These are phyloP conservation scores for Aspergillus sp. DNA, from an alignment of 2,329 filamentous ascomycete genomes.

Conservation along the genomic window DNA sequence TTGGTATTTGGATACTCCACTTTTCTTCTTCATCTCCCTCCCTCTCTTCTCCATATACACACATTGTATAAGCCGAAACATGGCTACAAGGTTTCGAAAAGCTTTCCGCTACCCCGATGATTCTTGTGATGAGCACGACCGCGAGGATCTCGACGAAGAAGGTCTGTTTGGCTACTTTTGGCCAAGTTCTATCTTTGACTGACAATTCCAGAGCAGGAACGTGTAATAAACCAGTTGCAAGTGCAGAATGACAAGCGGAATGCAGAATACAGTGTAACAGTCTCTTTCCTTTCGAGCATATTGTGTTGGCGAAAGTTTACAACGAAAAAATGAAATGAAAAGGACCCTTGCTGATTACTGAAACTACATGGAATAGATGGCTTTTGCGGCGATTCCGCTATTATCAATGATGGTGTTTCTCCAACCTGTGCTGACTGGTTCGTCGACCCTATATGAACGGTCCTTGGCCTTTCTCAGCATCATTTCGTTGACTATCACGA, in stretches of 20 bases:
- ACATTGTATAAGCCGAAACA: slow-evolving; percentile 15
- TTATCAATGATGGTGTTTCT: slow-evolving; percentile 26
- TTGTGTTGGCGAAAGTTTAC: too few species aligned
- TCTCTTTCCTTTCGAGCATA: slow-evolving; percentile 1
- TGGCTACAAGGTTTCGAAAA: slow-evolving; percentile 64
- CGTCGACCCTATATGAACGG: slow-evolving; percentile 14
- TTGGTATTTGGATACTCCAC: too few species aligned
- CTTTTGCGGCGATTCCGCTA: slow-evolving; percentile 35
- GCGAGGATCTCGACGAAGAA: slow-evolving; percentile 70
- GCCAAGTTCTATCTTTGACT: neutral
- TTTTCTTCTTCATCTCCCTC: too few species aligned
- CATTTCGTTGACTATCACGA: slow-evolving; percentile 32
- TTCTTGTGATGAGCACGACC: slow-evolving; percentile 49
- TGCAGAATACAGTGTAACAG: slow-evolving; percentile 34
- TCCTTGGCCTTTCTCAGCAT: slow-evolving; percentile 27
- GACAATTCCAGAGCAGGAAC: slow-evolving; percentile 42
- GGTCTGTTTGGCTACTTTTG: slow-evolving; percentile 41
- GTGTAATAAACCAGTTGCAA: slow-evolving; percentile 32
- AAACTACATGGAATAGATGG: slow-evolving; percentile 13
- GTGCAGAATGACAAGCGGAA: slow-evolving; percentile 34
- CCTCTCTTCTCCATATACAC: too few species aligned
- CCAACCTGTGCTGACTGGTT: slow-evolving; percentile 22
- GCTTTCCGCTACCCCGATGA: slow-evolving; percentile 72
- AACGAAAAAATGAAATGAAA: too few species aligned
- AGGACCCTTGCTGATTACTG: neutral